phyloP scores from a whole-genome alignment of 345 rosid genomes.

The Melastoma malabathricum region DNA sequence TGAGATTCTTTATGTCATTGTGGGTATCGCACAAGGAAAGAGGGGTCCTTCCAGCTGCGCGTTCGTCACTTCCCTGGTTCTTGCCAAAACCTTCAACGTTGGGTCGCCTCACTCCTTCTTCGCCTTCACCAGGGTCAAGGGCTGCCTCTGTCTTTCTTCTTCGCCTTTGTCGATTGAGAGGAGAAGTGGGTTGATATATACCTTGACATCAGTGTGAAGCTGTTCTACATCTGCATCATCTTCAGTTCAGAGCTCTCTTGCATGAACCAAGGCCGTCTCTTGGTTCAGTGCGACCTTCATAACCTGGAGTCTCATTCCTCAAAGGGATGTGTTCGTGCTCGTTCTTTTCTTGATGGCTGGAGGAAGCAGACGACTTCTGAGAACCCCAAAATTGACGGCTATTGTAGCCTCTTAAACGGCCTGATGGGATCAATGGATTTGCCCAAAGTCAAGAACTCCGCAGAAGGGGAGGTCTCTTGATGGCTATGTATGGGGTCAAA shows the following conservation, averaged over 20 bases:
- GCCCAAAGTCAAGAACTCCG: slow-evolving; percentile 77
- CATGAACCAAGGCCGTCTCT: slow-evolving; percentile 68
- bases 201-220: slow-evolving; percentile 75
- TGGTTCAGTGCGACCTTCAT: slow-evolving; percentile 49
- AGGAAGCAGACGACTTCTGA: slow-evolving; percentile 40
- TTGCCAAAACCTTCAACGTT: too few species aligned
- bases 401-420: slow-evolving; percentile 34
- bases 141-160: too few species aligned
- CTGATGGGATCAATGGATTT: slow-evolving; percentile 41
- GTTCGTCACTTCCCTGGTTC: too few species aligned
- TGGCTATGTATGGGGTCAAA: slow-evolving; percentile 84
- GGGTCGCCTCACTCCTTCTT: too few species aligned
- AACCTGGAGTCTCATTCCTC: slow-evolving; percentile 38
- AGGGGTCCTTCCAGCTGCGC: too few species aligned
- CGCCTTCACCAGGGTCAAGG: too few species aligned
- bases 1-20: slow-evolving; percentile 41
- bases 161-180: slow-evolving; percentile 87
- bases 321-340: slow-evolving; percentile 31
- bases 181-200: slow-evolving; percentile 87
- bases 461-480: slow-evolving; percentile 73
- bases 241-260: slow-evolving; percentile 70
- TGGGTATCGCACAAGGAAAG: slow-evolving; percentile 71
- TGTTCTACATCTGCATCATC: slow-evolving; percentile 66
- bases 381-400: slow-evolving; percentile 45
- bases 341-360: slow-evolving; percentile 63